Base-by-base conservation (phyloP, 106 monocot genomes). In the Triglochin maritima region DNA sequence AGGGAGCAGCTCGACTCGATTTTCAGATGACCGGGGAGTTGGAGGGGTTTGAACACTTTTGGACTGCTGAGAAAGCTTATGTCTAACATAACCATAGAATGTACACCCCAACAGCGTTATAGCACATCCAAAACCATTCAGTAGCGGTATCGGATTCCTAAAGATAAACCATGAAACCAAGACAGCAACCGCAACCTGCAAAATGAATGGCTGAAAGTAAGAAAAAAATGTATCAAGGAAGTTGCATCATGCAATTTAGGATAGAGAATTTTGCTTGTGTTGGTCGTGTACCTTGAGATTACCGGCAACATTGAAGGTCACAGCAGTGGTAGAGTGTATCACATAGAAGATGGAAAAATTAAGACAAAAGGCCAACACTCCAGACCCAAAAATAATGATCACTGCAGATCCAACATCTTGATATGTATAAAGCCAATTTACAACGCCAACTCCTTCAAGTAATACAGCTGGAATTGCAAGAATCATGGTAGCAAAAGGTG, bases 291-390 rank as follows among this genome's bases (percentile, higher is more conserved):
- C 94, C 83, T 96, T 96, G 2, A 96, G 85, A 76, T 96, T 96
- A 54, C 95, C 95, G 3, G 95, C 95, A 13, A 96, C 90, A 13
- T 96, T 96, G 78, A 96, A 96, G 46, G 95, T 96, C 3, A 96
- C 95, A 0, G 95, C 95, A 9, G 90, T 96, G 2, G 95, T 96
- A 6, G 95, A 96, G 48, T 96, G 95, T 60, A 96, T 96, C 15
- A 96, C 95, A 57, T 96, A 96, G 49, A 96, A 96, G 67, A 96
- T 96, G 49, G 95, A 96, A 80, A 96, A 96, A 65, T 96, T 96
- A 73, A 96, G 95, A 64, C 87, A 96, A 74, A 96, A 96, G 6
- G 95, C 95, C 47, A 87, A 49, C 3, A 96, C 72, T 12, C 95
- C 95, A 4, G 95, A 96, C 56, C 47, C 71, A 2, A 90, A 51